phyloP scores from a whole-genome alignment of 495 filamentous ascomycete species.

The Podospora australis region DNA sequence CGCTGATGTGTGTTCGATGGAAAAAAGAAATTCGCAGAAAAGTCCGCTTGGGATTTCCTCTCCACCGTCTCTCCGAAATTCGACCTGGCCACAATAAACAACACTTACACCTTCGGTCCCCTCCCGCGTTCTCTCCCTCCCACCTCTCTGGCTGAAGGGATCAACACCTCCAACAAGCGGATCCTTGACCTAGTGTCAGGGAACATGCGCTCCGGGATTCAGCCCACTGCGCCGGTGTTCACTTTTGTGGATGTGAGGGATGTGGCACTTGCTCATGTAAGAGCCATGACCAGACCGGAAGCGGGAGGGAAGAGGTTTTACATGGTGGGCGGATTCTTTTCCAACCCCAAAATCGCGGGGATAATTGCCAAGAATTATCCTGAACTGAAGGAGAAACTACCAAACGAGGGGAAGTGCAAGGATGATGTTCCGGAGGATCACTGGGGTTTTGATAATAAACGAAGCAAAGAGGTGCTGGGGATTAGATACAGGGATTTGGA shows the following conservation, averaged over 20 bases:
- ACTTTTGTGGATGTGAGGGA: conserved; percentile 46
- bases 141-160: conserved; percentile 12
- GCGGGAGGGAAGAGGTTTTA: conserved; percentile 41
- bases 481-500: conserved; percentile 33
- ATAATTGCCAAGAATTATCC: conserved; percentile 23
- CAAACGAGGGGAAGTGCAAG: conserved; percentile 11
- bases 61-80: conserved; percentile 26
- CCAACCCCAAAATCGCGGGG: conserved; percentile 34
- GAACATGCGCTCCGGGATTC: conserved; percentile 20
- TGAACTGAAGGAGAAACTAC: conserved; percentile 21
- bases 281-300: conserved; percentile 30
- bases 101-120: conserved; percentile 41
- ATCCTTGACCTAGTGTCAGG: conserved; percentile 36
- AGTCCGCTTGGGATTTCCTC: conserved; percentile 40
- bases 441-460: conserved; percentile 32
- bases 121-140: conserved; percentile 28
- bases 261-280: conserved; percentile 38
- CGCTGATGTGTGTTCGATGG: not conserved
- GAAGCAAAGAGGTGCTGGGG: conserved; percentile 30
- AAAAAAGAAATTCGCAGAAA: conserved; percentile 34
- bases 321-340: conserved; percentile 35
- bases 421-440: conserved; percentile 35
- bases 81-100: conserved; percentile 38
- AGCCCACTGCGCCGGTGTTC: conserved; percentile 37
- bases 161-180: conserved; percentile 45